Conservation (phyloP, 352 stramenopile species). For the Pythium phragmiticola region DNA sequence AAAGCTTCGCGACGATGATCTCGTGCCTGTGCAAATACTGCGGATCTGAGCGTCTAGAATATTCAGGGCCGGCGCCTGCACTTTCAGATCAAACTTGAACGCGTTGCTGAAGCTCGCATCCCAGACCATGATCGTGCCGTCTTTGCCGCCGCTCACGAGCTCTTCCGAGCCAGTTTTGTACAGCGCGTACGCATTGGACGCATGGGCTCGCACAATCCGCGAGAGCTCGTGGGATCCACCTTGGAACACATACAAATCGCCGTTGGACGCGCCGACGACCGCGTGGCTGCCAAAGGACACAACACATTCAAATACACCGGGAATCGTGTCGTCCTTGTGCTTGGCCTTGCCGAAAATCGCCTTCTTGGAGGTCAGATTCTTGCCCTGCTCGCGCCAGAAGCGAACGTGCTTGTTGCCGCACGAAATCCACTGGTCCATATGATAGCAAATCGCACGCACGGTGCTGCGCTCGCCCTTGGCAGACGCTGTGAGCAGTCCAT, state of each 20-base stretch:
- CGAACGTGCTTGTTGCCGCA: slow-evolving; percentile 73
- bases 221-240: slow-evolving; percentile 40
- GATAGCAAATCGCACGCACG: slow-evolving; percentile 50
- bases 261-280: slow-evolving; percentile 61
- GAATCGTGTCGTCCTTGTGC: slow-evolving; percentile 51
- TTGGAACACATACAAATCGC: slow-evolving; percentile 78
- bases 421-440: slow-evolving; percentile 63
- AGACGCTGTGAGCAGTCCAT: slow-evolving; percentile 38
- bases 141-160: slow-evolving; percentile 85
- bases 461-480: slow-evolving; percentile 67
- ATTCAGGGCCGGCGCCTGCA: slow-evolving; percentile 24
- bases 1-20: slow-evolving; percentile 39
- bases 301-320: slow-evolving; percentile 49
- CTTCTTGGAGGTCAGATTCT: slow-evolving; percentile 66
- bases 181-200: slow-evolving; percentile 43
- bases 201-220: slow-evolving; percentile 55
- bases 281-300: slow-evolving; percentile 46
- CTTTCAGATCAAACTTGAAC: slow-evolving; percentile 44
- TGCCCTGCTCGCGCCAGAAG: slow-evolving; percentile 77
- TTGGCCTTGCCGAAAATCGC: slow-evolving; percentile 62
- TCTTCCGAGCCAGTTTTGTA: slow-evolving; percentile 37
- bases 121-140: slow-evolving; percentile 87
- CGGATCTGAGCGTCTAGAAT: slow-evolving; percentile 33
- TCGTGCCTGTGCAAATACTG: slow-evolving; percentile 40
- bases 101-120: slow-evolving; percentile 53